Evolutionary conservation across 192 early-diverging fungal genomes (phyloP).

Genomic region (Lobosporangium transversale): DNA sequence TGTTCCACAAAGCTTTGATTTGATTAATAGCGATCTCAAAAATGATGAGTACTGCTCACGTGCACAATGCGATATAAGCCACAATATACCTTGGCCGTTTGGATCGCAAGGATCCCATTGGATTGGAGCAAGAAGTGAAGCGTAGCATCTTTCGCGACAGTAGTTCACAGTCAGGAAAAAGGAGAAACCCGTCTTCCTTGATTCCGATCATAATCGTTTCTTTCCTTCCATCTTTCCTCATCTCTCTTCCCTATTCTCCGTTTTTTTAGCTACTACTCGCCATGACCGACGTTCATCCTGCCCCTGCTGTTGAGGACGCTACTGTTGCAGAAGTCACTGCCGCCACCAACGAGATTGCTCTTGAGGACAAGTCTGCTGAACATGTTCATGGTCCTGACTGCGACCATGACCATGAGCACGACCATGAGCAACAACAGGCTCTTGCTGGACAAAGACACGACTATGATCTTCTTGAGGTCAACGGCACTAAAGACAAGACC

Average conservation of each 20-base stretch:
- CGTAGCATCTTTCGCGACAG: no score
- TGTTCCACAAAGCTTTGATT: no score
- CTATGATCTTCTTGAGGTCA: conserved; percentile 61
- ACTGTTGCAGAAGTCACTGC: conserved; percentile 20
- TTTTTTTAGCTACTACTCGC: neutral
- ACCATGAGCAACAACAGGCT: conserved; percentile 23
- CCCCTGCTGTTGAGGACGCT: conserved; percentile 15
- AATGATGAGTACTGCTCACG: no score
- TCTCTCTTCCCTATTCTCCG: conserved; percentile 5
- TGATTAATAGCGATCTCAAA: no score
- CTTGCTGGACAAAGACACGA: conserved; percentile 33
- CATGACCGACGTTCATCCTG: conserved; percentile 43
- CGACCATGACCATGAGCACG: conserved; percentile 41
- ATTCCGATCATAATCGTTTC: neutral
- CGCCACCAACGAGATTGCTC: conserved; percentile 14
- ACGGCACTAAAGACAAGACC: conserved; percentile 56
- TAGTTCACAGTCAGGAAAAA: neutral
- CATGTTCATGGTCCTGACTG: conserved; percentile 51
- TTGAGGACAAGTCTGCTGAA: conserved; percentile 29
- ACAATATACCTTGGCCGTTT: no score
- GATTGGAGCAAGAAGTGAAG: no score
- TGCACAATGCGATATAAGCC: no score
- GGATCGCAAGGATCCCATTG: no score
- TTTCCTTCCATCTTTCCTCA: neutral
- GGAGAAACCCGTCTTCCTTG: neutral